Conservation (phyloP, 2,329 filamentous ascomycete species). For the Atkinsonella texensis region DNA sequence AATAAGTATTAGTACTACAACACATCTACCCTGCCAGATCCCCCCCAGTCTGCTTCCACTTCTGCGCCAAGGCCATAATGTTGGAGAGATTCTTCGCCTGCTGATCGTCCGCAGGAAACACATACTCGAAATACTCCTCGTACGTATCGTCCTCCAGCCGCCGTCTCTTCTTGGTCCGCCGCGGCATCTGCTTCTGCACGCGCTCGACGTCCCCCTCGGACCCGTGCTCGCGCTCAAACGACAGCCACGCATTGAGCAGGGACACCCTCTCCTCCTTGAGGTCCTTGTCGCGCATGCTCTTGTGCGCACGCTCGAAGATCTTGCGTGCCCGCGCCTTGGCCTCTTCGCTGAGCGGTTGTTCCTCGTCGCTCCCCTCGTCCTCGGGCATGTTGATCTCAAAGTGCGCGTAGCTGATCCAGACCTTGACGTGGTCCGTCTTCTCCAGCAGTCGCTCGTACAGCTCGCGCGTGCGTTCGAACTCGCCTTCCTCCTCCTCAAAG, state of each 20-base stretch:
- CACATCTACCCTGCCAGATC: constrained; percentile 17
- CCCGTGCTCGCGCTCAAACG: constrained; percentile 83
- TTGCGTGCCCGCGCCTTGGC: constrained; percentile 73
- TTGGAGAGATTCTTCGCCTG: constrained; percentile 73
- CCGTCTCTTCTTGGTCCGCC: constrained; percentile 82
- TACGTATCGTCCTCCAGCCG: constrained; percentile 85
- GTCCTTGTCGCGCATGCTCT: constrained; percentile 76
- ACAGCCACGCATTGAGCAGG: constrained; percentile 81
- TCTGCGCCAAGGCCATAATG: constrained; percentile 72
- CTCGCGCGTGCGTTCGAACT: constrained; percentile 69
- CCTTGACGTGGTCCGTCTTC: constrained; percentile 98
- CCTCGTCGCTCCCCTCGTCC: constrained; percentile 41
- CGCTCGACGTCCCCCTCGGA: constrained; percentile 61
- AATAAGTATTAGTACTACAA: neutral
- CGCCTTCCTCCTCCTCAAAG: constrained; percentile 91
- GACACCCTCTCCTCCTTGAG: constrained; percentile 91
- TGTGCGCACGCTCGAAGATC: constrained; percentile 77
- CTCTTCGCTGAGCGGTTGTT: constrained; percentile 63
- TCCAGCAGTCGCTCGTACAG: constrained; percentile 84
- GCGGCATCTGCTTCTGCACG: constrained; percentile 88
- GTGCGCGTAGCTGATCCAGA: constrained; percentile 97
- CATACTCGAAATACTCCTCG: constrained; percentile 91
- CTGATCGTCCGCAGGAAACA: constrained; percentile 92
- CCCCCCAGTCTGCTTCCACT: constrained; percentile 60
- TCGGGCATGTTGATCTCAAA: constrained; percentile 90